These are phyloP conservation scores for Cladophialophora exuberans DNA, from an alignment of 2,329 filamentous ascomycete species.

Conservation along the genomic window DNA sequence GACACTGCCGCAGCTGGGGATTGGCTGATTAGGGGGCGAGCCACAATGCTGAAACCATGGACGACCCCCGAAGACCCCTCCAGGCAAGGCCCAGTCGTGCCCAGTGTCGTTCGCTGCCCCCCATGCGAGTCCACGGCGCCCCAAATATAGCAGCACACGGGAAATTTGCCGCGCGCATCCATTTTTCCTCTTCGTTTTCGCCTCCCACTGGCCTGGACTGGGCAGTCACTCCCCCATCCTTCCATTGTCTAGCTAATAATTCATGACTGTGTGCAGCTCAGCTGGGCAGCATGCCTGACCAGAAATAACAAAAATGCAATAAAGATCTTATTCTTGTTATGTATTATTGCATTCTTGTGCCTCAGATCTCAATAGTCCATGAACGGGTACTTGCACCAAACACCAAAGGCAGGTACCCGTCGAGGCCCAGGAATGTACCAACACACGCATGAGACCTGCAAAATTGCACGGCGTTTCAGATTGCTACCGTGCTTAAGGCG, in stretches of 20 bases:
- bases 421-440: no score
- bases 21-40: constrained; percentile 12
- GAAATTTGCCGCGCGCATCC: constrained; percentile 29
- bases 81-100: neutral
- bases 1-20: constrained; percentile 4
- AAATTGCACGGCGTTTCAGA: constrained; percentile 28
- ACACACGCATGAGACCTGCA: constrained; percentile 11
- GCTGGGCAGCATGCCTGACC: neutral
- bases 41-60: constrained; percentile 22
- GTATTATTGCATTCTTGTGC: neutral
- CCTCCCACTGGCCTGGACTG: no score
- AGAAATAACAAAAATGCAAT: constrained; percentile 3
- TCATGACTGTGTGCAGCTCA: neutral
- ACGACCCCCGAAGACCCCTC: neutral
- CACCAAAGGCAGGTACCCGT: constrained; percentile 3
- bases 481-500: constrained; percentile 18
- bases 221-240: no score
- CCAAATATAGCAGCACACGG: no score
- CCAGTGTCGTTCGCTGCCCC: neutral
- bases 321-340: no score
- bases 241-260: no score
- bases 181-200: neutral
- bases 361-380: constrained; percentile 5
- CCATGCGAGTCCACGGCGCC: neutral
- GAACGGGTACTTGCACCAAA: no score